Conservation (phyloP, 2,329 filamentous ascomycete species). For the Metarhizium anisopliae region DNA sequence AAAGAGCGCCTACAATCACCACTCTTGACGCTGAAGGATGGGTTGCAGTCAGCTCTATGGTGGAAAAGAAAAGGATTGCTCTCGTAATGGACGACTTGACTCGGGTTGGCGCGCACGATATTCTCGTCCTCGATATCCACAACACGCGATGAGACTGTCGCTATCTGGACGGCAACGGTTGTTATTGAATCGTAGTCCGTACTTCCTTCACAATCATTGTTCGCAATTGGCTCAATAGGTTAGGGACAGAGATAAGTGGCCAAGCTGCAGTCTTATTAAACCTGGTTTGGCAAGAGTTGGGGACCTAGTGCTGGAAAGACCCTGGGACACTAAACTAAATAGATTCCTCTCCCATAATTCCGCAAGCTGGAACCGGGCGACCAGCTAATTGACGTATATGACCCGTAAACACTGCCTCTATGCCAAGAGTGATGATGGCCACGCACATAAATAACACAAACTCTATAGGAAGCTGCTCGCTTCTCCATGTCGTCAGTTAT, state of each 20-base stretch:
- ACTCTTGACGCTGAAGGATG: constrained; percentile 79
- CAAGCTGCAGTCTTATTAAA: background rate
- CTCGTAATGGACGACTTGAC: constrained; percentile 78
- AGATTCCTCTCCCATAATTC: background rate
- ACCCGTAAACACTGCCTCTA: background rate
- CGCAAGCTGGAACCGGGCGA: background rate
- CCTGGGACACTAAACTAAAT: background rate
- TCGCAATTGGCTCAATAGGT: background rate
- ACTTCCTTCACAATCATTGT: background rate
- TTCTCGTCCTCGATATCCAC: constrained; percentile 76
- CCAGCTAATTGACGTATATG: background rate
- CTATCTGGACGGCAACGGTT: background rate
- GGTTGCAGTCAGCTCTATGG: constrained; percentile 94
- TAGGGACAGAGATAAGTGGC: background rate
- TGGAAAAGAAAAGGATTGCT: constrained; percentile 78
- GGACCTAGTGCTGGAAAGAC: background rate
- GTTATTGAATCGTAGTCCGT: background rate
- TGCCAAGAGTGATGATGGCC: background rate
- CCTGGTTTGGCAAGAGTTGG: background rate
- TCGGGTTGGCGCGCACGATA: constrained; percentile 70
- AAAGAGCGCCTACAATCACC: constrained; percentile 88
- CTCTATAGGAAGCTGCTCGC: no score
- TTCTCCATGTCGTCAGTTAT: no score
- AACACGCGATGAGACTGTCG: constrained; percentile 50
- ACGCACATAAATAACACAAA: background rate